phyloP scores from a whole-genome alignment of 352 stramenopile species.

The Phytophthora meadii region DNA sequence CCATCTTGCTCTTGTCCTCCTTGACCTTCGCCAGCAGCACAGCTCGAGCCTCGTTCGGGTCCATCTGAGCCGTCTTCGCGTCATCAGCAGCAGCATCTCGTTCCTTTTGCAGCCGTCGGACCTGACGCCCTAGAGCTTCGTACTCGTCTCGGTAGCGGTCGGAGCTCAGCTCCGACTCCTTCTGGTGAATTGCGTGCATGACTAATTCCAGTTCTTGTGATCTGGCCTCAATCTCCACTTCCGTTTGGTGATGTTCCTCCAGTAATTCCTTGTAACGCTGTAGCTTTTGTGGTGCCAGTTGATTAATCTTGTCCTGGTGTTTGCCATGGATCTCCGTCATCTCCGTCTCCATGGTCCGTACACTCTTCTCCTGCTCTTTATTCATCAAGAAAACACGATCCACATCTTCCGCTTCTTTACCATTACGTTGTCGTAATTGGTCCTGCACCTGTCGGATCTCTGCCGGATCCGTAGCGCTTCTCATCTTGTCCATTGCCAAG shows the following conservation, averaged over 20 bases:
- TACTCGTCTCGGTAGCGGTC: constrained; percentile 84
- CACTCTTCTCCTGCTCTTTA: constrained; percentile 79
- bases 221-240: constrained; percentile 78
- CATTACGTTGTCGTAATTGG: constrained; percentile 74
- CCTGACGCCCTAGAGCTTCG: constrained; percentile 73
- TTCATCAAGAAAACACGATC: constrained; percentile 91
- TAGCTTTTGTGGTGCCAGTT: constrained; percentile 87
- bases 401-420: constrained; percentile 88
- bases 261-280: constrained; percentile 80
- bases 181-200: constrained; percentile 78
- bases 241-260: constrained; percentile 74
- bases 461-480: constrained; percentile 66
- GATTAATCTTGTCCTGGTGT: constrained; percentile 90
- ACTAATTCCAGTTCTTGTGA: constrained; percentile 75
- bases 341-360: constrained; percentile 75
- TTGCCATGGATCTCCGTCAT: constrained; percentile 83
- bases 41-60: constrained; percentile 85
- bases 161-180: constrained; percentile 71
- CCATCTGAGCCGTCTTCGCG: constrained; percentile 87
- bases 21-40: constrained; percentile 89
- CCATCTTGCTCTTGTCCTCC: constrained; percentile 85
- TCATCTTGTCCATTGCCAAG: constrained; percentile 93
- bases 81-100: constrained; percentile 82
- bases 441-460: constrained; percentile 79
- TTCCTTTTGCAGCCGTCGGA: constrained; percentile 77